Conservation (phyloP, 1,284 basidiomycete species). For the Rhodotorula glutinis region DNA sequence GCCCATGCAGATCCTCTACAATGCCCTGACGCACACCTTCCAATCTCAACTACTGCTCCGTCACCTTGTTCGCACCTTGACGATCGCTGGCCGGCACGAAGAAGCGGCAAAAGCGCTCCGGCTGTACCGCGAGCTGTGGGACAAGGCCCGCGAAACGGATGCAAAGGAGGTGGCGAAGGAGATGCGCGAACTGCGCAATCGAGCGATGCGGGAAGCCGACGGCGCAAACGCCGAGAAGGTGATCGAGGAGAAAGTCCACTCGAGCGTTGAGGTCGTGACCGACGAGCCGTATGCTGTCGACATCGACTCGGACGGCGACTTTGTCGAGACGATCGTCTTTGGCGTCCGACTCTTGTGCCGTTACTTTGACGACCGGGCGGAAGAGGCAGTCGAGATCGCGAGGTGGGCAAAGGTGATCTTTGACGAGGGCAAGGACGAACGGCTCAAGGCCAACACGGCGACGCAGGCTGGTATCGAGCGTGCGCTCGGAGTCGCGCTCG, state of each 20-base stretch:
- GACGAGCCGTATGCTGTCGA: constrained; percentile 12
- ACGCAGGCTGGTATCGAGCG: constrained; percentile 54
- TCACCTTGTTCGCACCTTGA: constrained; percentile 70
- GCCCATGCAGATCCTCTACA: constrained; percentile 78
- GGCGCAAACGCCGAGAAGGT: background rate
- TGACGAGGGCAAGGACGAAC: constrained; percentile 55
- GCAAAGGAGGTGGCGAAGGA: constrained; percentile 50
- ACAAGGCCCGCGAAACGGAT: constrained; percentile 67
- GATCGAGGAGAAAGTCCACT: background rate
- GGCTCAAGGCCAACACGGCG: constrained; percentile 55
- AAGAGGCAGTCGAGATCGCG: constrained; percentile 47
- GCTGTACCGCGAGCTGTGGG: constrained; percentile 78
- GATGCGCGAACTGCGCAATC: constrained; percentile 39
- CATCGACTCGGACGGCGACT: constrained; percentile 47
- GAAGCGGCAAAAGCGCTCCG: constrained; percentile 72
- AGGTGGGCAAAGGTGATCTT: constrained; percentile 58
- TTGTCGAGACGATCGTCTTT: constrained; percentile 68
- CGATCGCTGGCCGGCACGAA: constrained; percentile 51
- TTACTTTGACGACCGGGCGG: constrained; percentile 41
- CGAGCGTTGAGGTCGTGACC: background rate
- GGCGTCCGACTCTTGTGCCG: constrained; percentile 70
- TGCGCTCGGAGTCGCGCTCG: constrained; percentile 65
- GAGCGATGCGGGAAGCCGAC: background rate
- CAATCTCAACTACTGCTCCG: constrained; percentile 79
- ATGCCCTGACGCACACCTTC: constrained; percentile 85